Conservation (phyloP, 1,284 basidiomycete species). For the Vanrija sp. region DNA sequence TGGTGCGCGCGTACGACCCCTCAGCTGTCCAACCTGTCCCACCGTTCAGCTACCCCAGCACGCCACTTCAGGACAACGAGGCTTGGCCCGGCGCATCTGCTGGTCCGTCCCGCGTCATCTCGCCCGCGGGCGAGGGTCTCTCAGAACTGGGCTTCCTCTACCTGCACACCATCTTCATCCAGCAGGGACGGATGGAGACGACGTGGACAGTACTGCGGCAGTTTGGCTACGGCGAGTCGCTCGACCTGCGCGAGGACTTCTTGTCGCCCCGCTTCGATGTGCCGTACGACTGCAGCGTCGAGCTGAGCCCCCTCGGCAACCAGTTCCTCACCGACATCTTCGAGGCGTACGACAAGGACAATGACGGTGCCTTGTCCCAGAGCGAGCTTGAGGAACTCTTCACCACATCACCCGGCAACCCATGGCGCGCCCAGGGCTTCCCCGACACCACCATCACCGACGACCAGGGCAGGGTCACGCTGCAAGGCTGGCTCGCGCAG, state of each 20-base stretch:
- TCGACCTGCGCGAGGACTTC: conserved; percentile 83
- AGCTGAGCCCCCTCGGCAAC: conserved; percentile 87
- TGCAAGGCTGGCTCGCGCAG: conserved; percentile 97
- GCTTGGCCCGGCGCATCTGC: not conserved
- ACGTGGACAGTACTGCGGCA: conserved; percentile 95
- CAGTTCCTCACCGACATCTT: conserved; percentile 98
- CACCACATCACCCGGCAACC: conserved; percentile 89
- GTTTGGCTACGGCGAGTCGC: conserved; percentile 93
- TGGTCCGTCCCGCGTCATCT: conserved; percentile 4
- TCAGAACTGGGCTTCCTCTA: conserved; percentile 93
- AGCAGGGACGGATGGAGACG: conserved; percentile 91
- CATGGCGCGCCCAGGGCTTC: conserved; percentile 81
- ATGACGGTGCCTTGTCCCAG: conserved; percentile 85
- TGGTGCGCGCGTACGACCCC: conserved; percentile 67
- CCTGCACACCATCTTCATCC: conserved; percentile 95
- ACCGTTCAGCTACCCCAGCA: conserved; percentile 5
- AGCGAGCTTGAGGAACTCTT: conserved; percentile 86
- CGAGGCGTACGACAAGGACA: conserved; percentile 94
- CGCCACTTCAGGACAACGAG: not conserved
- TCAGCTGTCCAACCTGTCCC: conserved; percentile 43
- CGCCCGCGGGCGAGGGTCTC: conserved; percentile 57
- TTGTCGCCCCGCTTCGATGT: conserved; percentile 88
- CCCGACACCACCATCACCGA: conserved; percentile 86
- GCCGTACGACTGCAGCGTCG: conserved; percentile 87
- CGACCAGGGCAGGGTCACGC: conserved; percentile 81